A percentile compares a stretch with the other conserved stretches of the same genome.
Evolutionary conservation across 345 rosid species (phyloP).

Genomic region (Brassica carinata): DNA sequence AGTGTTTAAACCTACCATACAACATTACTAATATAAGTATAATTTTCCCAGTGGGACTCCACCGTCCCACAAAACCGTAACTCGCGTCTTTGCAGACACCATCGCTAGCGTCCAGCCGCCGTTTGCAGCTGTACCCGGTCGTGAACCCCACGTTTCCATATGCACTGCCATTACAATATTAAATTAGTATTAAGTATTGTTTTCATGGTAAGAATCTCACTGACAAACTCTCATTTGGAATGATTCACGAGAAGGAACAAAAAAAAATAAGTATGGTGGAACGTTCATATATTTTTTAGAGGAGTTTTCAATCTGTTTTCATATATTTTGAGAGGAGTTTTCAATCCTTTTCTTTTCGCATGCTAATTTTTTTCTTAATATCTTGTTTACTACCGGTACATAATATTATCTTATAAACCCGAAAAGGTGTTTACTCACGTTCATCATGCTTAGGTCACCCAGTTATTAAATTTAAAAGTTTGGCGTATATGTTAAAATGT

Average conservation of each 20-base stretch:
- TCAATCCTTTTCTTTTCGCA: neutral
- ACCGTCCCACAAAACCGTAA: constrained; percentile 54
- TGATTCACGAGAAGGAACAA: neutral
- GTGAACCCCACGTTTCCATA: constrained; percentile 75
- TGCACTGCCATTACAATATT: constrained; percentile 43
- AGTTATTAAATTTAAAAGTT: neutral
- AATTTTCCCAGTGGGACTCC: constrained; percentile 55
- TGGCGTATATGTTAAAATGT: neutral
- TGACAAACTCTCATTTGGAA: neutral
- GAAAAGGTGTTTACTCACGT: neutral
- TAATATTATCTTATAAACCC: neutral
- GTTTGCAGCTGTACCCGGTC: constrained; percentile 59
- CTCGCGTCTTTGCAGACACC: constrained; percentile 1
- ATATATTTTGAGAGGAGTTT: neutral
- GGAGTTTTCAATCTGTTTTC: neutral
- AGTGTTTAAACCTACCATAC: constrained; percentile 60
- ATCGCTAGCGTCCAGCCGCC: constrained; percentile 29
- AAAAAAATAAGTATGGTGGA: neutral
- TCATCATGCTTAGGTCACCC: neutral
- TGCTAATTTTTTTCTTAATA: neutral
- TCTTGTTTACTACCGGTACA: neutral
- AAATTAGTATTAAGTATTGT: neutral
- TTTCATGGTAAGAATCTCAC: neutral
- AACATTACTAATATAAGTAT: constrained; percentile 61
- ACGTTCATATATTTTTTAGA: neutral